Conservation (phyloP, 768 basidiomycete species). For the Boletus rubroflammeus region DNA sequence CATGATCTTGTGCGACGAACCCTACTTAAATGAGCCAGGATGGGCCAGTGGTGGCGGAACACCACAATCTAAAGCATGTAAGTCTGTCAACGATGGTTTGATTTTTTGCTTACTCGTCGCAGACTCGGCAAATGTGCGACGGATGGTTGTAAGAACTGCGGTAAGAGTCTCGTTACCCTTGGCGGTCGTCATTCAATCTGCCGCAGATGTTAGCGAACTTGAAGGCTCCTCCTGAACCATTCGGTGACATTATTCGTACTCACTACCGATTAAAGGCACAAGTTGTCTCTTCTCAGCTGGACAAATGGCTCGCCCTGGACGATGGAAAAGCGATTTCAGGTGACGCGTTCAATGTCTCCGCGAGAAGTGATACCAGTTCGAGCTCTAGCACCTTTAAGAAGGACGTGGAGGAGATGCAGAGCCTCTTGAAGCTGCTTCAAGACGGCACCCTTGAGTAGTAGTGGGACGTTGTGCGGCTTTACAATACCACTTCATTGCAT, state of each 20-base stretch:
- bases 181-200: conserved; percentile 9
- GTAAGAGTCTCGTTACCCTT: conserved; percentile 38
- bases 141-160: conserved; percentile 90
- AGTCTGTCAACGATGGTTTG: conserved; percentile 21
- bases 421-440: conserved; percentile 46
- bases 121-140: conserved; percentile 90
- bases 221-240: conserved; percentile 79
- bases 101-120: conserved; percentile 9
- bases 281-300: conserved; percentile 66
- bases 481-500: background rate
- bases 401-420: conserved; percentile 72
- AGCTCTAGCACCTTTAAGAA: conserved; percentile 60
- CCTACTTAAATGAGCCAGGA: conserved; percentile 90
- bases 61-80: conserved; percentile 74
- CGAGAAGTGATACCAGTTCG: conserved; percentile 37
- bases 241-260: conserved; percentile 80
- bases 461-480: background rate
- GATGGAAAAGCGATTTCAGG: conserved; percentile 58
- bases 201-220: conserved; percentile 80
- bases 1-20: conserved; percentile 92
- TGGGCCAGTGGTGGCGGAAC: conserved; percentile 75
- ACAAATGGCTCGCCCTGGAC: conserved; percentile 73
- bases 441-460: conserved; percentile 23
- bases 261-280: conserved; percentile 86
- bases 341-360: conserved; percentile 50